phyloP scores from a whole-genome alignment of 2,329 filamentous ascomycete species.

The Nectriaceae sp. region DNA sequence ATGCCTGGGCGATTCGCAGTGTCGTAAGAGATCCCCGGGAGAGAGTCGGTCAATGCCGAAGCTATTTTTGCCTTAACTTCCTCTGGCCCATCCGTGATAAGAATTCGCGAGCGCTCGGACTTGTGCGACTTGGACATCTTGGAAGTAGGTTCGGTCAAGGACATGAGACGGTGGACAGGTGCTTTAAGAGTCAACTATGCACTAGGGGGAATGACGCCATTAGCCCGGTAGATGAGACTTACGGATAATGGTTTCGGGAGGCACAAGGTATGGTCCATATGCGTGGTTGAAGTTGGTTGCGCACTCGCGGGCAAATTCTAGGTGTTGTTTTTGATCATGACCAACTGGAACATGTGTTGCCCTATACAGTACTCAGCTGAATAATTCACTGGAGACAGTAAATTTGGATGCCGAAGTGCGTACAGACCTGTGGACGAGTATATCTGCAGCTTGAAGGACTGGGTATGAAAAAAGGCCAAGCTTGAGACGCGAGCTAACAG shows the following conservation, averaged over 20 bases:
- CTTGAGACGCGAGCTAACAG: conserved; percentile 65
- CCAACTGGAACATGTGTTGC: conserved; percentile 95
- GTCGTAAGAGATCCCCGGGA: conserved; percentile 70
- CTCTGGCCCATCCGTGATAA: conserved; percentile 71
- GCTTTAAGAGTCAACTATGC: conserved; percentile 45
- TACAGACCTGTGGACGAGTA: conserved; percentile 75
- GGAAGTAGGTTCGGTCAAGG: conserved; percentile 70
- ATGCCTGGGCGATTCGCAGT: conserved; percentile 72
- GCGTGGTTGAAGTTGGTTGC: conserved; percentile 84
- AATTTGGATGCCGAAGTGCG: neutral
- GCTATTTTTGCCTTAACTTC: conserved; percentile 71
- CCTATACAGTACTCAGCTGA: conserved; percentile 40
- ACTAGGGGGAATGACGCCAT: neutral
- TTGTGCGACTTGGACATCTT: conserved; percentile 96
- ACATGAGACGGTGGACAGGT: conserved; percentile 87
- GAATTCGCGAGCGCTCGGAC: conserved; percentile 73
- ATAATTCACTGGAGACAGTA: conserved; percentile 3
- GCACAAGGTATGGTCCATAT: conserved; percentile 64
- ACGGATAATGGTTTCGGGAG: conserved; percentile 75
- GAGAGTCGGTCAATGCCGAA: conserved; percentile 75
- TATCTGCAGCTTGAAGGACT: conserved; percentile 91
- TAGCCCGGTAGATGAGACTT: conserved; percentile 18
- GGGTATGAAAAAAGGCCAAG: conserved; percentile 95
- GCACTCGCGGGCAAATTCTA: conserved; percentile 88
- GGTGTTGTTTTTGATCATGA: conserved; percentile 91